Evolutionary conservation across 2,329 filamentous ascomycete genomes (phyloP), one percentile per base, ranked within the genome.

Genomic region (Pyrenophora graminea): DNA sequence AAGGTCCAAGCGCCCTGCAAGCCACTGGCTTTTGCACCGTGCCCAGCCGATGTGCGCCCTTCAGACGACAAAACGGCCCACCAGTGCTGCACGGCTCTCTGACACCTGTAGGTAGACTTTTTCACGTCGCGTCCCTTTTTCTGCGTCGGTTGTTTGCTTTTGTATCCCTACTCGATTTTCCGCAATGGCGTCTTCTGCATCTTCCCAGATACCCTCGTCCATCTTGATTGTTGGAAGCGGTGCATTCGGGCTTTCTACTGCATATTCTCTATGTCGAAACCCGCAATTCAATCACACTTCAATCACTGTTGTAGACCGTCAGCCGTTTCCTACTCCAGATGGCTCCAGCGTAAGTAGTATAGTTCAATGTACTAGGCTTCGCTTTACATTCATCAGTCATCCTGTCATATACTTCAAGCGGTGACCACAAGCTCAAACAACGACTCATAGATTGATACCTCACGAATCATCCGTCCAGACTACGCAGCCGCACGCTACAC

Each of bases 401-500:
- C 32, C 21, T n/a, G 36, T 17, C 17, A 21, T 5, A 39, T 21
- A 7, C 13, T 27, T 23, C 25, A 33, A 8, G 27, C 34, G 21
- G 46, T 42, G 21, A 31, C 23, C 30, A 19, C 18, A 39, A 36
- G 15, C 44, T 54, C 21, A 47, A 55, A 27, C 40, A 9, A 23
- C 13, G 15, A 39, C 37, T 49, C 13, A 43, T 43, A 75, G 72
- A 75, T 85, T 54, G 84, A 87, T 68, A 77, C 77, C 39, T 85
- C 81, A 18, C 82, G 84, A 48, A 86, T 86, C 58, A 78, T 87
- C 42, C 80, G 84, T 30, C 80, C 86, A 32, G 93, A 97, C 79
- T 97, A 97, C 68, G 86, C 89, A 4, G 86, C 93, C 67, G 77
- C 83, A 0, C 82, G 86, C 18, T 97, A 97, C 74, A 83, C 90